phyloP scores from a whole-genome alignment of 202 grass and related monocot species.

The Miscanthus sacchariflorus region DNA sequence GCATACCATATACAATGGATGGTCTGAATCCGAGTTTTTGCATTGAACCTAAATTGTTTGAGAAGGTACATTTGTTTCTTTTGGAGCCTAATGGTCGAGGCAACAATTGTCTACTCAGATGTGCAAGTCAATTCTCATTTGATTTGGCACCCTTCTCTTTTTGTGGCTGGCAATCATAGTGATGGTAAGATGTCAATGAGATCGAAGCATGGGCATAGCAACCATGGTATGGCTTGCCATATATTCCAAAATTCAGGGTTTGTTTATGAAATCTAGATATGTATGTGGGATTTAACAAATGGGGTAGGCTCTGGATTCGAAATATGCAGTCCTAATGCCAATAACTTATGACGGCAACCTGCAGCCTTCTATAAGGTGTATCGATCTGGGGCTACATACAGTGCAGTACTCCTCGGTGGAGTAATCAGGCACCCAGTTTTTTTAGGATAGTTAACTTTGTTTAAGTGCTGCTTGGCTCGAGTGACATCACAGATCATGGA shows the following conservation, averaged over 20 bases:
- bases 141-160: neutral
- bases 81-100: neutral
- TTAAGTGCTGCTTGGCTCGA: conserved; percentile 20
- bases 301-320: conserved; percentile 33
- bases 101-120: conserved; percentile 11
- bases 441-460: conserved; percentile 27
- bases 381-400: conserved; percentile 18
- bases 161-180: neutral
- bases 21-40: conserved; percentile 1
- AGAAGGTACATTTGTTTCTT: neutral
- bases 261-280: conserved; percentile 54
- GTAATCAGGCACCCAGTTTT: conserved; percentile 7
- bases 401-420: conserved; percentile 5
- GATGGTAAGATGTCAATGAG: conserved; percentile 1
- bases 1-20: conserved; percentile 19
- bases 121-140: conserved; percentile 18
- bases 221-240: conserved; percentile 15
- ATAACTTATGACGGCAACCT: conserved; percentile 42
- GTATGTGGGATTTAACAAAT: conserved; percentile 46
- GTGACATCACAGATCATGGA: conserved; percentile 34
- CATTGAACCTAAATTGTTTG: neutral
- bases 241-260: conserved; percentile 42
- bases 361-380: conserved; percentile 23
- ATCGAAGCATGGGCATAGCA: conserved; percentile 4
- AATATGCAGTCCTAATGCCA: conserved; percentile 49